Evolutionary conservation across 1,284 basidiomycete genomes (phyloP), one percentile per base, ranked within the genome.

Genomic region (Puccinia triticina): DNA sequence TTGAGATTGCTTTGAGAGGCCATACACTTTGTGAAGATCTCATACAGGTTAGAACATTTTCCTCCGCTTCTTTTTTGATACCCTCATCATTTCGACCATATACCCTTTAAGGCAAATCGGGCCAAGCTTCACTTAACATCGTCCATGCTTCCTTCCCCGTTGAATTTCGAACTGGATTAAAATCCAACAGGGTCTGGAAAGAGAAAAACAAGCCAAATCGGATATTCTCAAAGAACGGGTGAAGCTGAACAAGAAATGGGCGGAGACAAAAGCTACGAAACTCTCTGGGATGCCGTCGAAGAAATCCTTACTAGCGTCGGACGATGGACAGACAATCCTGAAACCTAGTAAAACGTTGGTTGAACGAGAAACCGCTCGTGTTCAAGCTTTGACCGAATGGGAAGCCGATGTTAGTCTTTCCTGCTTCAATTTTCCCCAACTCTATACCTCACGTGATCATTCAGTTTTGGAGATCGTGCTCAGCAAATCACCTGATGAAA

Each of bases 161-260:
- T 53, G 46, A 26, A 29, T 37, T 32, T 53, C 23, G 11, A 26
- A n/a, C 55, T 18, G 55, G 21, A 67, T 26, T 2, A 32, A 34
- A 50, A 40, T 8, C n/a, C 29, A 57, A 57, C 10, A 82, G 81
- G 74, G 74, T 32, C 4, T 82, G 23, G 81, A 82, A 77, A 55
- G 81, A 67, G 81, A 82, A 77, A 73, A 29, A 48, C 61, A 57
- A 77, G 81, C 81, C 23, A 76, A 71, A 71, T 61, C 81, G 18
- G 81, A 82, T 12, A 69, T 82, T 59, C 37, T 82, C 11, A 82
- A 82, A 77, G 73, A 82, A 29, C 73, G 81, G 34, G 61, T 53
- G 12, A 77, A 77, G 55, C 18, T 77, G 48, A 82, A 82, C 55
- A 82, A 82, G 67, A 61, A 82, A 77, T 76, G 73, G 73, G 5